phyloP scores from a whole-genome alignment of 2,329 filamentous ascomycete species.

The Alternaria gaisen region DNA sequence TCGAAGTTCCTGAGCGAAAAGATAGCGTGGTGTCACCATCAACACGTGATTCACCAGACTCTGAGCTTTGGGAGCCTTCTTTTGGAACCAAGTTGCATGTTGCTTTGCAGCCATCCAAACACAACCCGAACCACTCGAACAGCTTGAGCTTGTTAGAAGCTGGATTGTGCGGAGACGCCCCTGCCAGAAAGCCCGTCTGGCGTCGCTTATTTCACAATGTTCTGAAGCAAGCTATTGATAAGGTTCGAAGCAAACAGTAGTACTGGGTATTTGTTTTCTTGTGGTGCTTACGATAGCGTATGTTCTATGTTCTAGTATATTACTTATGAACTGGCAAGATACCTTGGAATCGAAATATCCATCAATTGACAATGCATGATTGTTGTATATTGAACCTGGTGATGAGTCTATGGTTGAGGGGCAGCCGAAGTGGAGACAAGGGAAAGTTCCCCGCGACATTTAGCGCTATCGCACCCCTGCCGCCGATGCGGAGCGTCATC shows the following conservation, averaged over 20 bases:
- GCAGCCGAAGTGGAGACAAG: slow-evolving; percentile 1
- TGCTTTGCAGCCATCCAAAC: background rate
- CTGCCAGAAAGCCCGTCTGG: background rate
- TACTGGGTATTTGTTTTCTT: background rate
- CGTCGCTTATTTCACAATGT: background rate
- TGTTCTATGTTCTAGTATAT: background rate
- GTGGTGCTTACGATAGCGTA: background rate
- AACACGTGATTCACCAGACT: background rate
- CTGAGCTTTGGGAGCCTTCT: background rate
- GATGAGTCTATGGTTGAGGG: slow-evolving; percentile 1
- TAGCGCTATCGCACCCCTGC: slow-evolving; percentile 26
- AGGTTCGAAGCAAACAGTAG: background rate
- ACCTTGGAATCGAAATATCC: fast-evolving
- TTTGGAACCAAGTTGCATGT: background rate
- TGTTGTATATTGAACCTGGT: background rate
- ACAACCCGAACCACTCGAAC: background rate
- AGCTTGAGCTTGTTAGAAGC: background rate
- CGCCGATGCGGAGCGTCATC: slow-evolving; percentile 37
- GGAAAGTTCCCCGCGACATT: slow-evolving; percentile 11
- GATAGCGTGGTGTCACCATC: background rate
- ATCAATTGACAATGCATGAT: background rate
- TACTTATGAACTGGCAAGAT: background rate
- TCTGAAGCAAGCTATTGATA: background rate
- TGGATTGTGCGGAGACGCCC: background rate
- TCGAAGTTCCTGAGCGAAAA: background rate